These are phyloP conservation scores for Penicillium alfredii DNA, from an alignment of 495 filamentous ascomycete genomes.

Conservation along the genomic window DNA sequence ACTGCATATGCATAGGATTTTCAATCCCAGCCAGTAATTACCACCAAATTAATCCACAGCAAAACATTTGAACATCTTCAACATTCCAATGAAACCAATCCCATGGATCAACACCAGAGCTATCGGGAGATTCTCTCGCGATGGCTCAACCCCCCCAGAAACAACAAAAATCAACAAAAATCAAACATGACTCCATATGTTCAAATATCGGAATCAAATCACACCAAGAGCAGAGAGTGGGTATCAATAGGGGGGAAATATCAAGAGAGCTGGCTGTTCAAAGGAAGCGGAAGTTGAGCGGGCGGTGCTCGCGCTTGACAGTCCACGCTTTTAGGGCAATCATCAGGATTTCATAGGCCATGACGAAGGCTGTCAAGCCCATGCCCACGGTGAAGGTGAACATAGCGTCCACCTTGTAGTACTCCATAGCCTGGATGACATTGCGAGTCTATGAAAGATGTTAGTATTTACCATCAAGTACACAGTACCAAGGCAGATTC, in stretches of 20 bases:
- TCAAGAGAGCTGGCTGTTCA: conserved; percentile 5
- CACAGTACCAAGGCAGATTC: background rate
- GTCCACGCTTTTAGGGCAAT: conserved; percentile 93
- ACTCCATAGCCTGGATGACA: conserved; percentile 63
- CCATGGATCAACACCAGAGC: too few relatives aligned
- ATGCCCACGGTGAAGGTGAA: conserved; percentile 88
- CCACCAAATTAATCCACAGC: conserved; percentile 5
- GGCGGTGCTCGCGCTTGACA: conserved; percentile 50
- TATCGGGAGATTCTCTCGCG: too few relatives aligned
- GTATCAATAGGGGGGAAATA: conserved; percentile 23
- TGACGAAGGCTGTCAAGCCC: conserved; percentile 73
- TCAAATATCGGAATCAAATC: conserved; percentile 4
- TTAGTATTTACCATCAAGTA: background rate
- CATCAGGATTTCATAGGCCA: conserved; percentile 74
- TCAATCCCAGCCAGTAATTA: too few relatives aligned
- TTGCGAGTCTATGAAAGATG: background rate
- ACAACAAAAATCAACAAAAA: too few relatives aligned
- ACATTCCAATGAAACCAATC: too few relatives aligned
- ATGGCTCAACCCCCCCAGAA: too few relatives aligned
- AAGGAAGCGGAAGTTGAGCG: conserved; percentile 20
- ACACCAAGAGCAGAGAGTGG: conserved; percentile 18
- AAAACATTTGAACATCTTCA: too few relatives aligned
- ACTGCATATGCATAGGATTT: conserved; percentile 4
- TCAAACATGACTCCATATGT: conserved; percentile 3
- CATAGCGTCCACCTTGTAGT: conserved; percentile 71